A percentile compares a stretch with the other conserved stretches of the same genome.
These are phyloP conservation scores for Lentinula sp. DNA, from an alignment of 768 basidiomycete genomes.

Conservation along the genomic window DNA sequence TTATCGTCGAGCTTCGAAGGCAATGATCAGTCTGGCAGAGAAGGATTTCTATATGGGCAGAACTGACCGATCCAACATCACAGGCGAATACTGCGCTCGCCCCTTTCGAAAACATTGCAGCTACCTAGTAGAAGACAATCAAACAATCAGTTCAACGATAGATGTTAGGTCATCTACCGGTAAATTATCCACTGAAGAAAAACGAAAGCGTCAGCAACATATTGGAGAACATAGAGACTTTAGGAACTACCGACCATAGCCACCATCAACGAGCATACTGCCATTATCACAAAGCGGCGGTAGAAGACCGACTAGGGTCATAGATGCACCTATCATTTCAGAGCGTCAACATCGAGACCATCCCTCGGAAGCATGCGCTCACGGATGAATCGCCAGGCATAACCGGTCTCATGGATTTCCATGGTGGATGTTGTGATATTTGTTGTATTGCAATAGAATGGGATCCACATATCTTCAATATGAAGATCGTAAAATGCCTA, in stretches of 20 bases:
- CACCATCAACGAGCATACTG: conserved; percentile 85
- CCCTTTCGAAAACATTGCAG: conserved; percentile 89
- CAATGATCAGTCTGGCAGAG: neutral
- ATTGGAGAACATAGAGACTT: conserved; percentile 3
- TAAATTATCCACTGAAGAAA: conserved; percentile 70
- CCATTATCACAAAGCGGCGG: conserved; percentile 96
- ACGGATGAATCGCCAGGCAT: conserved; percentile 95
- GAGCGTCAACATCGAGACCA: neutral
- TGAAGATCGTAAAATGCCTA: conserved; percentile 91
- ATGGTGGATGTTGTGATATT: conserved; percentile 94
- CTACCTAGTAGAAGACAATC: conserved; percentile 46
- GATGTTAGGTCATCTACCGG: conserved; percentile 47
- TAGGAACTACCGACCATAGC: conserved; percentile 58
- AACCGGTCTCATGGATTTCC: conserved; percentile 98
- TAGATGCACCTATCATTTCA: conserved; percentile 69
- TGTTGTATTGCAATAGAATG: conserved; percentile 96
- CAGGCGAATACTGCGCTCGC: conserved; percentile 86
- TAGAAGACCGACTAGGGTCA: conserved; percentile 93
- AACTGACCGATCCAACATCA: conserved; percentile 83
- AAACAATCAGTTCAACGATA: neutral
- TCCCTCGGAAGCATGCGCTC: conserved; percentile 14
- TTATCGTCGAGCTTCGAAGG: conserved; percentile 78
- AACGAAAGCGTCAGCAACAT: neutral
- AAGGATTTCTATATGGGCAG: neutral
- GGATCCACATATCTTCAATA: conserved; percentile 98